These are phyloP conservation scores for Penicillium subrubescens DNA, from an alignment of 495 filamentous ascomycete genomes.

Conservation along the genomic window DNA sequence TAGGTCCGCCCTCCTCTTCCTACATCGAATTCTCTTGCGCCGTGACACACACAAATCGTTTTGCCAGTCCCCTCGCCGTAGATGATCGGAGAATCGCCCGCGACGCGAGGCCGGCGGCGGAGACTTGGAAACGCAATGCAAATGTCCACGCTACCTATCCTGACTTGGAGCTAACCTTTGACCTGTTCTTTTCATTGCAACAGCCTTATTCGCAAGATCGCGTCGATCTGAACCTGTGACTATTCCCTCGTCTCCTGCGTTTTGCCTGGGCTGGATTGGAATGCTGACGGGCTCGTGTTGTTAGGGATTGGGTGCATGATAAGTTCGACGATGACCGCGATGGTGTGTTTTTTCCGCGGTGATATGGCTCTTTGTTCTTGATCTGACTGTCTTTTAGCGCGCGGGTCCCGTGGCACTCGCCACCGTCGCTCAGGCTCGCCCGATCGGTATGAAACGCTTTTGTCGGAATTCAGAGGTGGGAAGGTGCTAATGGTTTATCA, in stretches of 20 bases:
- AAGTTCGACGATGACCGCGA: constrained; percentile 71
- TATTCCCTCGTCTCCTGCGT: constrained; percentile 5
- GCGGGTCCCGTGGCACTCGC: constrained; percentile 43
- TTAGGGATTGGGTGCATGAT: constrained; percentile 90
- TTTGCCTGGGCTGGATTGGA: constrained; percentile 6
- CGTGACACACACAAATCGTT: constrained; percentile 37
- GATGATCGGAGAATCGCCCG: constrained; percentile 35
- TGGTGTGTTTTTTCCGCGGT: constrained; percentile 32
- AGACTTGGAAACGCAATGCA: constrained; percentile 39
- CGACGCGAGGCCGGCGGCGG: constrained; percentile 33
- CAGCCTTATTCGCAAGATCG: constrained; percentile 59
- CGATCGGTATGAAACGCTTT: constrained; percentile 47
- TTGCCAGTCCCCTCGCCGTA: constrained; percentile 33
- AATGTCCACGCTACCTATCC: constrained; percentile 43
- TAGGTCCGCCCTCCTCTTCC: constrained; percentile 50
- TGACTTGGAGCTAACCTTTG: constrained; percentile 59
- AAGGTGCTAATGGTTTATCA: constrained; percentile 17
- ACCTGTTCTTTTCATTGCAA: constrained; percentile 49
- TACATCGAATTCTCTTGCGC: constrained; percentile 40
- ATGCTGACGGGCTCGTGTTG: constrained; percentile 20
- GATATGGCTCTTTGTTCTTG: constrained; percentile 19
- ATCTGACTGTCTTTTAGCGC: constrained; percentile 35
- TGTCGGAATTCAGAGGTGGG: constrained; percentile 13
- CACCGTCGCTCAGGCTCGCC: constrained; percentile 50
- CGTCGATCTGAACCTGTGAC: constrained; percentile 58